These are phyloP conservation scores for Teunomyces kruisii DNA, from an alignment of 805 yeast genomes.

Conservation along the genomic window DNA sequence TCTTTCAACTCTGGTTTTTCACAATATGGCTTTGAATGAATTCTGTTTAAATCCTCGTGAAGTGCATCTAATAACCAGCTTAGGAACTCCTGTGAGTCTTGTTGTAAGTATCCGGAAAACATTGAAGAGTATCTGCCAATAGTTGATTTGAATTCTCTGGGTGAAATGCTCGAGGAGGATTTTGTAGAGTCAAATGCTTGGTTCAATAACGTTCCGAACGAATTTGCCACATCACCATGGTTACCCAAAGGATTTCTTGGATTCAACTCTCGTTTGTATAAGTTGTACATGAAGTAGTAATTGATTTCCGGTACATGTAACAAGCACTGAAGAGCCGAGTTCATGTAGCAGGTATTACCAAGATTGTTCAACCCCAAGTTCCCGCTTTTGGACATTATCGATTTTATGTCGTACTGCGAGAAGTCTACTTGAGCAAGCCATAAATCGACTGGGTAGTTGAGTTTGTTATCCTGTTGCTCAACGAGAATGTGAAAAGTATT, in stretches of 20 bases:
- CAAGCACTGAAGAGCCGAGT: constrained; percentile 88
- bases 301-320: constrained; percentile 82
- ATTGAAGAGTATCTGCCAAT: constrained; percentile 76
- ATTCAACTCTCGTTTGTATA: constrained; percentile 68
- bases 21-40: constrained; percentile 76
- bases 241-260: constrained; percentile 80
- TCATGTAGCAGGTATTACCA: constrained; percentile 95
- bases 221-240: constrained; percentile 74
- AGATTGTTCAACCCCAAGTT: constrained; percentile 63
- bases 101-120: constrained; percentile 83
- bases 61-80: constrained; percentile 85
- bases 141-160: constrained; percentile 73
- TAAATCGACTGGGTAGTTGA: constrained; percentile 4
- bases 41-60: constrained; percentile 89
- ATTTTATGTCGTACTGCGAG: constrained; percentile 12
- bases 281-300: constrained; percentile 65
- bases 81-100: constrained; percentile 90
- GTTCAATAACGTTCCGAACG: constrained; percentile 70
- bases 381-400: constrained; percentile 32
- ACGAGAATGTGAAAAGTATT: constrained; percentile 7
- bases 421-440: constrained; percentile 9
- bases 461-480: constrained; percentile 5
- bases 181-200: constrained; percentile 46
- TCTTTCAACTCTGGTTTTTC: constrained; percentile 83
- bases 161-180: constrained; percentile 43